Base-by-base conservation (phyloP, 2,329 filamentous ascomycete genomes). In the Anthostomella pinea region DNA sequence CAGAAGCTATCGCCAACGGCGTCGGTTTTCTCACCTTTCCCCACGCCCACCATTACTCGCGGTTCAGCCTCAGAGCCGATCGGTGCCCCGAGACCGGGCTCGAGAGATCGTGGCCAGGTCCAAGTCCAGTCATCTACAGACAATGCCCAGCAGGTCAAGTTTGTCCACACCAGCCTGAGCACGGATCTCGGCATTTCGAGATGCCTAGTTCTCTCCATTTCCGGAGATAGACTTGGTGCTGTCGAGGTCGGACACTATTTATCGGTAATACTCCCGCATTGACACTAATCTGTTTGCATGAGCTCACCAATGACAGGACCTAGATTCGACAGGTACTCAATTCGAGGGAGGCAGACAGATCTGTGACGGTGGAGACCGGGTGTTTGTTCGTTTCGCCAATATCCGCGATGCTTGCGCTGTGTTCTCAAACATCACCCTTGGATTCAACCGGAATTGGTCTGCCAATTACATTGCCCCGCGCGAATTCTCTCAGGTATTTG, bases 1-100 rank as follows among this genome's bases (percentile, higher is more conserved):
- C 68, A 66, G 40, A 73, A 77, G 46, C 63, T 87, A 15, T 85
- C 81, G 4, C 78, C 83, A 2, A 82, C 75, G 6, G 81, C 81
- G 2, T 76, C 74, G 2, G 56, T 70, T 2, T 86, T 86, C 48
- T 75, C 70, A 11, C 82, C 82, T 5, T 61, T 69, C 33, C 57
- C 57, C 30, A 55, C 35, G 36, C 47, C 38, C 27, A 22, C 38
- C 8, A 24, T 40, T 27, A 24, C 31, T 20, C 45, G 35, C 23
- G 37, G 33, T 25, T 36, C 45, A 20, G 36, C 30, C 21, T 38
- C 45, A 38, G 48, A 51, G 33, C 33, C 39, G 25, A 41, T 43
- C 24, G 37, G 43, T 34, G 41, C 42, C 32, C 35, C 38, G 20
- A 47, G 40, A 30, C 39, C 38, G 18, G 46, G 48, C 19, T 31